Evolutionary conservation across 768 basidiomycete genomes (phyloP), one percentile per base, ranked within the genome.

Genomic region (Pisolithus marmoratus): DNA sequence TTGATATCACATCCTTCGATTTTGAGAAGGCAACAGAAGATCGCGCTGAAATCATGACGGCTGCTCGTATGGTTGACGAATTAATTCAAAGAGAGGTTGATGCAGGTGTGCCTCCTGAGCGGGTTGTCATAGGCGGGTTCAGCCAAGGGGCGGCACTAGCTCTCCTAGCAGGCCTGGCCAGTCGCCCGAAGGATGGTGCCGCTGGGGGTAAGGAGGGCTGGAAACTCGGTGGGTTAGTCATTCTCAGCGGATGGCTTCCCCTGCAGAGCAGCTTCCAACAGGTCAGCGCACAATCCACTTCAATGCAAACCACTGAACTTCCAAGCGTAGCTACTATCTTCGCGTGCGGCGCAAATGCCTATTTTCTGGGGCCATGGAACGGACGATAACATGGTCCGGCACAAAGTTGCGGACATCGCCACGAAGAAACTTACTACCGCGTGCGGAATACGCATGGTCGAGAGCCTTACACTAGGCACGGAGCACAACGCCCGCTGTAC

Each of bases 361-460:
- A 75, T 94, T 26, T 94, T 95, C 69, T 89, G 89, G 83, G 94
- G 87, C 12, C 89, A 93, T 56, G 93, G 93, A 22, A 78, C 74
- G 6, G 74, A 66, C 15, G 94, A 97, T 69, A 83, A 80, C 7
- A 74, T 95, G 22, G 85, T 96, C 49, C 75, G 75, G 52, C 75
- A 74, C 58, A 56, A 75, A 24, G 73, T 82, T 46, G 81, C 81
- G 22, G 64, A 75, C 49, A 66, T 67, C 46, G 87, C 88, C 8
- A 69, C 76, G 36, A 76, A 82, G 7, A 77, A 78, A 53, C 70
- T 94, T 41, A 77, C 74, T 34, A 63, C 72, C 14, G 59, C 76
- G 15, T 62, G 90, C 38, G 80, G 82, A 15, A 72, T 87, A 50
- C 60, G 74, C 19, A 62, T 46, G 54, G 55, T 63, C 7, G 73